Percentiles rank a stretch among this genome's conserved stretches.
Conservation (phyloP, 768 basidiomycete species). For the Galerina sulciceps region DNA sequence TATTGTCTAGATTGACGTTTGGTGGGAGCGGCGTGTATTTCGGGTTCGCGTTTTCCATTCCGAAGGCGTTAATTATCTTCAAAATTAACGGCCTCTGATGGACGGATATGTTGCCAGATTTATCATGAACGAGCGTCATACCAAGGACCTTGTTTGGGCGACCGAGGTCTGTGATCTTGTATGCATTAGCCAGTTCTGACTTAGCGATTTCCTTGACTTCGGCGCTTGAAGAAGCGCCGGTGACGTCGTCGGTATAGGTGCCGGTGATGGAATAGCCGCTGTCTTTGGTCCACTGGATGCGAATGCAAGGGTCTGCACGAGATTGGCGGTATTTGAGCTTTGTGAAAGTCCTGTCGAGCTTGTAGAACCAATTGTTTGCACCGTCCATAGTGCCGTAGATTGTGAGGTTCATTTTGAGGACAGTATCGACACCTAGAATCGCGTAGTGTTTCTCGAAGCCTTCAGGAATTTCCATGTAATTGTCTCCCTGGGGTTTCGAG, state of each 20-base stretch:
- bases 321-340: conserved; percentile 4
- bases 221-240: background rate
- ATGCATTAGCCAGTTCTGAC: background rate
- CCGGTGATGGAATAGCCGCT: background rate
- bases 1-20: conserved; percentile 1
- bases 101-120: background rate
- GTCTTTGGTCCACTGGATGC: conserved; percentile 6
- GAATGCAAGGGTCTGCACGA: conserved; percentile 2
- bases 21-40: background rate
- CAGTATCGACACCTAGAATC: conserved; percentile 1
- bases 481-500: conserved; percentile 3
- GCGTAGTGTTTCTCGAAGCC: conserved; percentile 11
- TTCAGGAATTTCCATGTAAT: conserved; percentile 9
- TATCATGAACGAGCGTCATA: background rate
- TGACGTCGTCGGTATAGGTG: conserved; percentile 8
- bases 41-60: background rate
- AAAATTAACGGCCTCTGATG: conserved; percentile 3
- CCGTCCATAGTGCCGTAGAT: conserved; percentile 4
- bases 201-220: background rate
- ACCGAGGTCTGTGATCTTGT: background rate
- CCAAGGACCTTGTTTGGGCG: background rate
- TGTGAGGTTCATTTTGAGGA: conserved; percentile 10
- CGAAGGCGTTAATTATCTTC: background rate
- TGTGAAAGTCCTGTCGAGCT: background rate
- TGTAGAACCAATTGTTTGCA: conserved; percentile 1